Evolutionary conservation across 176 grass and related monocot genomes (phyloP), one percentile per base, ranked within the genome.

Genomic region (Bonia amplexicaulis): DNA sequence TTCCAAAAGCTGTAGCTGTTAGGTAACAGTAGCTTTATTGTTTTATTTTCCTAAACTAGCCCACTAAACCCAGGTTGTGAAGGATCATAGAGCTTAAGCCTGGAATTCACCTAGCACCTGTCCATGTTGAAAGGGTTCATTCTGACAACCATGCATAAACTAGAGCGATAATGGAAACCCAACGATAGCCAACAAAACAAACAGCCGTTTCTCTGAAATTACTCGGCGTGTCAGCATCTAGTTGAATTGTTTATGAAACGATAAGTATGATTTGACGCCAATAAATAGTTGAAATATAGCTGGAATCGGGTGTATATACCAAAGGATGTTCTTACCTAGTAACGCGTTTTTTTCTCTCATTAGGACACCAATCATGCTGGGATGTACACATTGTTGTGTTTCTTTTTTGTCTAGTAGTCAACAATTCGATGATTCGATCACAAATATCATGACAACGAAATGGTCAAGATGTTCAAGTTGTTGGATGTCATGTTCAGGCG

Each of bases 381-480:
- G 29, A 82, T 10, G 70, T 70, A 22, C 17, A 63, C 19, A 0
- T 6, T 60, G 35, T 62, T 13, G 15, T 54, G 44, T 14, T 31
- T 16, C 76, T 86, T 76, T 27, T 44, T 51, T 66, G 66, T 74
- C 39, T 17, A 29, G 89, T 42, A 49, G 80, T 74, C 75, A 29
- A 9, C 74, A 22, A 16, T 22, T 76, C 7, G 29, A 29, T 74
- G 48, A 37, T 23, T 83, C 9, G 27, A 57, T 60, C 58, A 77
- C 39, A 66, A 22, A 49, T 5, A 58, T n/a, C 66, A 26, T 29
- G 39, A 17, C 65, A 48, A 25, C 23, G 89, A 90, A 75, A 46
- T 37, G 60, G 89, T 87, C 85, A 91, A 70, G 40, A 26, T 11
- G 61, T 54, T 63, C 1, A 41, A 74, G 85, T 74, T 80, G 80